Conservation (phyloP, 2,329 filamentous ascomycete genomes). For the Fusarium foetens region DNA sequence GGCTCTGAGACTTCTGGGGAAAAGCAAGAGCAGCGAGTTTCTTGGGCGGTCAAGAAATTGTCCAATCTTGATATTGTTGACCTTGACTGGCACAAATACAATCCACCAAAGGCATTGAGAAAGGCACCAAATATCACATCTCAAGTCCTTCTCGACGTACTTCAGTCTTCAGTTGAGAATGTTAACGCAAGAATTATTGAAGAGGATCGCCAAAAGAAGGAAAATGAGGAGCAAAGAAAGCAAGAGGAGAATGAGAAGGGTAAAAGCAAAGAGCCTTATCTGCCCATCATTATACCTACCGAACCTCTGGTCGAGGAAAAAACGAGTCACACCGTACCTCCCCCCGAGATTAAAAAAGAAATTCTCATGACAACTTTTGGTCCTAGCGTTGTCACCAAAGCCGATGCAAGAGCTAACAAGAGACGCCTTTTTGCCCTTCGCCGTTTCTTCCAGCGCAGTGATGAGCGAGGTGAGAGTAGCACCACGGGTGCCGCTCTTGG, state of each 20-base stretch:
- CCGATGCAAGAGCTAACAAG: slow-evolving; percentile 37
- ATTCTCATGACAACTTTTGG: slow-evolving; percentile 17
- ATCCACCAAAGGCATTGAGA: slow-evolving; percentile 56
- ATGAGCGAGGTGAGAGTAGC: slow-evolving; percentile 55
- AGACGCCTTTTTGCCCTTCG: slow-evolving; percentile 49
- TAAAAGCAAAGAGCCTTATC: slow-evolving; percentile 51
- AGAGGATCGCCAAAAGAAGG: slow-evolving; percentile 45
- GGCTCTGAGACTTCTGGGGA: slow-evolving; percentile 40
- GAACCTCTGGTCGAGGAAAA: slow-evolving; percentile 10
- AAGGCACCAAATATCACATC: slow-evolving; percentile 53
- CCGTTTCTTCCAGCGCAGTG: slow-evolving; percentile 51
- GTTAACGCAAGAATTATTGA: slow-evolving; percentile 53
- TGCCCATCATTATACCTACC: slow-evolving; percentile 48
- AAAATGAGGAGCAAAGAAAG: slow-evolving; percentile 42
- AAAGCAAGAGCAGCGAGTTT: slow-evolving; percentile 25
- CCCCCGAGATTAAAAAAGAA: slow-evolving; percentile 8
- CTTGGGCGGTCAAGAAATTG: slow-evolving; percentile 40
- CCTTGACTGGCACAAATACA: slow-evolving; percentile 59
- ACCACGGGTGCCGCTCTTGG: slow-evolving; percentile 46
- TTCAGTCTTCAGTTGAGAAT: slow-evolving; percentile 58
- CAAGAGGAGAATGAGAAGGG: slow-evolving; percentile 43
- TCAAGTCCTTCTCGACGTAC: slow-evolving; percentile 54
- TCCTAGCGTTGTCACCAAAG: slow-evolving; percentile 11
- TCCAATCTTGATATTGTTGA: slow-evolving; percentile 41
- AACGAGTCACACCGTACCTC: background rate